Conservation (phyloP, 371 early-diverging fungal species). For the Racocetra persica region DNA sequence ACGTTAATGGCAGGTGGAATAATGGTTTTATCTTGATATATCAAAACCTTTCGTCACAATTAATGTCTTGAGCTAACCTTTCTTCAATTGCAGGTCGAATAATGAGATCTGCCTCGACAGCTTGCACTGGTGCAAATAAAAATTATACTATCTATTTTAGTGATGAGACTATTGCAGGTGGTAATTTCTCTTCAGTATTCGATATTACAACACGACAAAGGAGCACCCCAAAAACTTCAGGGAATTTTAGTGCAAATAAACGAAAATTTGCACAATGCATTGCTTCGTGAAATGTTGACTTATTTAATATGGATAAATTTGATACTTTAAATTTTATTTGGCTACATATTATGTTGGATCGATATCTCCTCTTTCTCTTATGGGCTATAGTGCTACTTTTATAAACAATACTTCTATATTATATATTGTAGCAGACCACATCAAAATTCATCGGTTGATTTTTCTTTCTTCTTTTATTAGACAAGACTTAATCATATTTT, state of each 20-base stretch:
- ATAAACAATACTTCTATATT: not conserved
- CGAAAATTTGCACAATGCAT: not conserved
- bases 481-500: not conserved
- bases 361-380: not conserved
- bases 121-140: no score
- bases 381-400: not conserved
- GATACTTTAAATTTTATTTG: not conserved
- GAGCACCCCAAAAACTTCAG: constrained; percentile 1
- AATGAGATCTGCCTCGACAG: no score
- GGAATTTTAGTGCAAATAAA: not conserved
- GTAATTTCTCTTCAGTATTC: not conserved
- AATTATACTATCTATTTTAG: no score
- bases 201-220: not conserved
- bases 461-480: not conserved
- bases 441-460: not conserved
- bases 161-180: not conserved
- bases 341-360: not conserved
- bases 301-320: not conserved
- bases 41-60: not conserved
- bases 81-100: not conserved
- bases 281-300: not conserved
- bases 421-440: not conserved
- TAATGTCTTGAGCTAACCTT: not conserved
- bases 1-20: no score
- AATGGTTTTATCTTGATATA: not conserved